Evolutionary conservation across 73 alveolate species (phyloP), one percentile per base, ranked within the genome.

Genomic region (Uronychia binucleata): DNA sequence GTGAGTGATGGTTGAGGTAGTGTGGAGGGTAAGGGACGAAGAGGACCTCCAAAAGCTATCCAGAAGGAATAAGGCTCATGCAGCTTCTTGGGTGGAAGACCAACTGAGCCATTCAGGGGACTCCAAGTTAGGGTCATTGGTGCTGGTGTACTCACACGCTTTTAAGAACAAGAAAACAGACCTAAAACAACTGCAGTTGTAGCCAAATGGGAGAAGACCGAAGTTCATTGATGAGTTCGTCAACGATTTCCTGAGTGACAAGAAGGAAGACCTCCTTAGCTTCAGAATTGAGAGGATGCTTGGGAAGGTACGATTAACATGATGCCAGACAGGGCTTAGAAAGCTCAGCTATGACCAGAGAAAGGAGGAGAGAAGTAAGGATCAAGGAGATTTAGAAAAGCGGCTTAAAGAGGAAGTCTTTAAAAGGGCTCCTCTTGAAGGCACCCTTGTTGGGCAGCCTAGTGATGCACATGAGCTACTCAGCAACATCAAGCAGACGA

Each of bases 1-100:
- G 67, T 46, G 67, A 46, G 67, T 46, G 67, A 46, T 46, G 67
- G 67, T 46, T 46, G 67, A 46, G 67, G 67, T 46, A 46, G 67
- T 46, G 67, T 46, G 67, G 67, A 46, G 67, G 19, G 5, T 46
- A 5, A 46, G 67, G 67, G 67, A 46, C 19, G 67, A 46, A 46
- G 67, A 46, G 67, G 67, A 46, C 67, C 67, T 19, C 5, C 67
- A 46, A 46, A 19, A 46, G 5, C 5, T 5, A 46, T 11, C n/a
- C n/a, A 46, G 19, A 19, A 46, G 67, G 67, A 46, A 46, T 5
- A 46, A 46, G 67, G 67, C 5, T 46, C 19, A 5, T 11, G 67
- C n/a, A 46, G 67, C n/a, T 11, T 46, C 67, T 46, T 46, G 67
- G 67, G 67, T 46, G 5, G 67, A 46, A 46, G 67, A 46, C 19